These are phyloP conservation scores for Candida berthetii DNA, from an alignment of 805 yeast species.

Conservation along the genomic window DNA sequence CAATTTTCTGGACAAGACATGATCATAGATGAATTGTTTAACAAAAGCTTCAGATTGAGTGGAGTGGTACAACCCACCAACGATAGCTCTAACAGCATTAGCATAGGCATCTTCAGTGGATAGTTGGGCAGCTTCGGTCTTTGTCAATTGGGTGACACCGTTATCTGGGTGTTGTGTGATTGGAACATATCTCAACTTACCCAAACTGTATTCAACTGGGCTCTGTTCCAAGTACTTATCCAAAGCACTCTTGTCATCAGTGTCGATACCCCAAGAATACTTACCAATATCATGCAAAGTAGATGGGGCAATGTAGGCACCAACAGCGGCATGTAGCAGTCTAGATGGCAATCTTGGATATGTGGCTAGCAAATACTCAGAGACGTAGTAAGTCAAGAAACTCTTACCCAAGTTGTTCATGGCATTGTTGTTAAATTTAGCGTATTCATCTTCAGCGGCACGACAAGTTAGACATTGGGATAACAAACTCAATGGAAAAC, in stretches of 20 bases:
- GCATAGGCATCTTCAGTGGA: constrained; percentile 36
- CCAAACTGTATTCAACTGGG: constrained; percentile 59
- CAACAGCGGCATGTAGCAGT: constrained; percentile 69
- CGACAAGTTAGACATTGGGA: constrained; percentile 76
- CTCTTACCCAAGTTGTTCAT: constrained; percentile 79
- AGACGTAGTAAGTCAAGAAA: constrained; percentile 65
- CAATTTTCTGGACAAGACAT: constrained; percentile 77
- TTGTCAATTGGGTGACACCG: constrained; percentile 46
- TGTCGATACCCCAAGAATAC: constrained; percentile 80
- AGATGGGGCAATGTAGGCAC: constrained; percentile 64
- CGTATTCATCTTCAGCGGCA: constrained; percentile 34
- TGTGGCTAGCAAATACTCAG: constrained; percentile 64
- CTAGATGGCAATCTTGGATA: constrained; percentile 89
- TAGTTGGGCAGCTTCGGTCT: constrained; percentile 22
- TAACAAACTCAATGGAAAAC: constrained; percentile 56
- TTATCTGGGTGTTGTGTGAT: constrained; percentile 27
- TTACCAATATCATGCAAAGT: constrained; percentile 63
- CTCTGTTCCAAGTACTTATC: constrained; percentile 66
- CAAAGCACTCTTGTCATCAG: constrained; percentile 56
- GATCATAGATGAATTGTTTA: constrained; percentile 62
- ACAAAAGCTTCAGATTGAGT: constrained; percentile 50
- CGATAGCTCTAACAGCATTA: constrained; percentile 70
- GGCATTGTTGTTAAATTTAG: constrained; percentile 58
- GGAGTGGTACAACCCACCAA: constrained; percentile 79
- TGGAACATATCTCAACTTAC: constrained; percentile 53